Base-by-base conservation (phyloP, 345 rosid species). In the Tarenaya hassleriana region DNA sequence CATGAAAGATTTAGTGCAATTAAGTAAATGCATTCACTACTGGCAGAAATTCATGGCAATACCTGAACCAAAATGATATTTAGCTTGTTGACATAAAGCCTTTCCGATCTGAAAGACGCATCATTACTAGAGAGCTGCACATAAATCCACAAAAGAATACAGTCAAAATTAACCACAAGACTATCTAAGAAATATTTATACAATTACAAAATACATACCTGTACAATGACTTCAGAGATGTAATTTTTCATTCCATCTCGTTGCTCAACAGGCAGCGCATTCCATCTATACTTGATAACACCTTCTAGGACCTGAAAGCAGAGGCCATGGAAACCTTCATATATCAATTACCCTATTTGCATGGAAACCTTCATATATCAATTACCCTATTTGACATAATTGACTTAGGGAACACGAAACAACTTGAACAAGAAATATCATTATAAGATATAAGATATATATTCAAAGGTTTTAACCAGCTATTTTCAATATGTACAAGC, bases 191-290 rank as follows among this genome's bases (percentile, higher is more conserved):
- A 58, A 27, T 8, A 43, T 13, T 17, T 0, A 58, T 34, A 2
- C 20, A 11, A 1, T 40, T 11, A 19, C 38, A 34, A 15, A 51
- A 50, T 37, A 39, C 32, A 42, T 75, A 94, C 99, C 94, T 83
- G 97, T 29, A 88, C 99, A 56, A 94, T 94, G 62, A 94, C 89
- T 76, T 94, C 99, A 32, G 99, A 94, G 63, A 94, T 94, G 66
- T 94, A 88, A 61, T 94, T 94, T 77, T 83, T 94, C 97, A 94
- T 92, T 46, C 99, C 97, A 76, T 94, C 99, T 47, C 99, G 78
- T 54, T 94, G 99, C 61, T 83, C 91, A 59, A 68, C 89, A 9
- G 99, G 99, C 69, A 94, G 75, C 4, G 95, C 97, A 68, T 94
- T 94, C 99, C 99, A 94, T 68, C 97, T 78, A 56, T 94, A 94